Evolutionary conservation across 1,139 yeast species (phyloP).

Genomic region (Sugiyamaella castrensis): DNA sequence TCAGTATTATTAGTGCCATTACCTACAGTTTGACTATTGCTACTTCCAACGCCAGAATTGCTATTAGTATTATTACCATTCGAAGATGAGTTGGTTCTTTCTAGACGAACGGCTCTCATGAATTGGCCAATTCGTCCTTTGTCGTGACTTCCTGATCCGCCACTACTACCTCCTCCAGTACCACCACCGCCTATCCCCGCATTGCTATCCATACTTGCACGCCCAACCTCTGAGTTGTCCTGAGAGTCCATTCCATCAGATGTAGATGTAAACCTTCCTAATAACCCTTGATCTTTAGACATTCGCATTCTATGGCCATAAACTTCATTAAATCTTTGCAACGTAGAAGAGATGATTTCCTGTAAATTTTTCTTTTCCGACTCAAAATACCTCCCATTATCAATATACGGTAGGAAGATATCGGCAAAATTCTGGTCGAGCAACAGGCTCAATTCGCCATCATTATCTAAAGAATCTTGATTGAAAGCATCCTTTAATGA

Average conservation of each 20-base stretch:
- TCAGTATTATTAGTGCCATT: background rate
- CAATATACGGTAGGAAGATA: slow-evolving; percentile 66
- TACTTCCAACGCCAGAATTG: slow-evolving; percentile 3
- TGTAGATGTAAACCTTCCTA: slow-evolving; percentile 30
- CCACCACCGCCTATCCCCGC: slow-evolving; percentile 2
- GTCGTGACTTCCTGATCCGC: slow-evolving; percentile 21
- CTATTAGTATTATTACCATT: slow-evolving; percentile 3
- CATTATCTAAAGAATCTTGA: slow-evolving; percentile 39
- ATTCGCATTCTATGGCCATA: slow-evolving; percentile 24
- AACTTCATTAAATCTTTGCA: slow-evolving; percentile 27
- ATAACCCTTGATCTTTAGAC: slow-evolving; percentile 27
- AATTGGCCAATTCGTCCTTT: slow-evolving; percentile 35
- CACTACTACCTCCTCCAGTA: background rate
- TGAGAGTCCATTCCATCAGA: slow-evolving; percentile 15
- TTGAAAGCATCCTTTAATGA: slow-evolving; percentile 59
- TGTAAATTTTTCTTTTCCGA: slow-evolving; percentile 70
- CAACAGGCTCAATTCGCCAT: slow-evolving; percentile 50
- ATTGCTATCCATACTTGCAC: background rate
- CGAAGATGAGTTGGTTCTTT: slow-evolving; percentile 24
- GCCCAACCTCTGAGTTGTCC: slow-evolving; percentile 1
- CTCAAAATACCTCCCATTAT: slow-evolving; percentile 66
- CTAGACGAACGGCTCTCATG: slow-evolving; percentile 34
- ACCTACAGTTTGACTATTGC: slow-evolving; percentile 2
- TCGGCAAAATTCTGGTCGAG: slow-evolving; percentile 73
- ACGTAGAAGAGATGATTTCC: slow-evolving; percentile 49